Conservation (phyloP, 306 rosid genomes). For the Quercus glauca region DNA sequence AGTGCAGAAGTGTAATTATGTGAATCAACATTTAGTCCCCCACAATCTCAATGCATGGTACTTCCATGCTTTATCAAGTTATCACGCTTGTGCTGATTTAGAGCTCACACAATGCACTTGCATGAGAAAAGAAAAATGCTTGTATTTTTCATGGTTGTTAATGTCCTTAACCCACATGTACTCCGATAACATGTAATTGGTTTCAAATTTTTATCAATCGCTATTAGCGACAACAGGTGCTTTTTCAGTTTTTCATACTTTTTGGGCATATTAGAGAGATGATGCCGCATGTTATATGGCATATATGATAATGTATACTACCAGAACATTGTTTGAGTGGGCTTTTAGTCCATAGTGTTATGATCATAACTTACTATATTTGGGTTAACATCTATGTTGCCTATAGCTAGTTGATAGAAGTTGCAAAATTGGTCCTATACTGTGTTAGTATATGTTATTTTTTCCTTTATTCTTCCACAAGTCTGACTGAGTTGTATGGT, state of each 20-base stretch:
- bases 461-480: constrained; percentile 4
- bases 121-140: not conserved
- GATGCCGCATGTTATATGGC: not conserved
- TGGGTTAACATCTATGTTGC: not conserved
- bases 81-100: not conserved
- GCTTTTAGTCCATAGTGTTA: not conserved
- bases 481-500: not conserved
- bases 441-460: not conserved
- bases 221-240: not conserved
- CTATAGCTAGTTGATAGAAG: not conserved
- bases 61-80: not conserved
- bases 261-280: not conserved
- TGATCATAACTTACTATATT: not conserved
- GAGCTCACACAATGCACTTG: not conserved
- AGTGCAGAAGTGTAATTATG: not conserved
- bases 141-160: not conserved
- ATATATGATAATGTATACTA: not conserved
- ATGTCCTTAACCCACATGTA: not conserved
- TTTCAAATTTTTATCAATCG: not conserved
- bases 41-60: not conserved
- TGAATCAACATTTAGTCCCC: not conserved
- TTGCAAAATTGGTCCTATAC: not conserved
- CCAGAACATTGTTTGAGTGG: not conserved
- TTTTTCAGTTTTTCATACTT: not conserved
- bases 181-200: not conserved